Evolutionary conservation across 2,329 filamentous ascomycete species (phyloP), one percentile per base, ranked within the genome.

Genomic region (Epichloe brachyelytri): DNA sequence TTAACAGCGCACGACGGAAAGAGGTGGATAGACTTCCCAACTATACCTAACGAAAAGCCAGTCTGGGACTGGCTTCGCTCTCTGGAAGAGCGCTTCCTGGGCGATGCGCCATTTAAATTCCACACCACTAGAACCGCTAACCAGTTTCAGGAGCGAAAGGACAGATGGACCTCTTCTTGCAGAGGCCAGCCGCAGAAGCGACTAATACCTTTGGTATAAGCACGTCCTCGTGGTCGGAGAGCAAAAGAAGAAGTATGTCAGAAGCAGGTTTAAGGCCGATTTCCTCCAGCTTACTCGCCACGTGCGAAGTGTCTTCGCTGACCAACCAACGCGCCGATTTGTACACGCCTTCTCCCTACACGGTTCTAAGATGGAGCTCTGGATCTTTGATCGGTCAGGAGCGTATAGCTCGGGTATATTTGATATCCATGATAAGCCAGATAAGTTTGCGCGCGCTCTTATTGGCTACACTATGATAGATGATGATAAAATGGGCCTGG

Each of bases 301-400:
- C 47, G 52, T 59, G 12, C 53, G 53, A 36, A n/a, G 48, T 20
- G 30, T 51, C 14, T 48, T 48, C n/a, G 30, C 50, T 3, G 20
- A 20, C 20, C 20, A 20, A 3, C 58, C 60, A 3, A 57, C 56
- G 2, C 58, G 59, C 26, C 51, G 55, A 5, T 59, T 55, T 22
- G 19, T 59, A 5, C 54, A 59, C 38, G 57, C 43, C 2, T 60
- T 52, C 43, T 19, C 19, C 2, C 41, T 56, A 14, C 43, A 19
- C 39, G 53, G 30, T 15, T 54, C 53, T 1, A 53, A 34, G 19
- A 54, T 59, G 47, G 58, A 61, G 46, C 48, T 59, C n/a, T 58
- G 55, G 56, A 39, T 62, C 7, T 61, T 60, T 7, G 53, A 56
- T 46, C 52, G 58, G 3, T 54, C 56, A 12, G 57, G 60, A 1